These are phyloP conservation scores for Sugiyamaella sp. DNA, from an alignment of 1,139 yeast genomes.

Conservation along the genomic window DNA sequence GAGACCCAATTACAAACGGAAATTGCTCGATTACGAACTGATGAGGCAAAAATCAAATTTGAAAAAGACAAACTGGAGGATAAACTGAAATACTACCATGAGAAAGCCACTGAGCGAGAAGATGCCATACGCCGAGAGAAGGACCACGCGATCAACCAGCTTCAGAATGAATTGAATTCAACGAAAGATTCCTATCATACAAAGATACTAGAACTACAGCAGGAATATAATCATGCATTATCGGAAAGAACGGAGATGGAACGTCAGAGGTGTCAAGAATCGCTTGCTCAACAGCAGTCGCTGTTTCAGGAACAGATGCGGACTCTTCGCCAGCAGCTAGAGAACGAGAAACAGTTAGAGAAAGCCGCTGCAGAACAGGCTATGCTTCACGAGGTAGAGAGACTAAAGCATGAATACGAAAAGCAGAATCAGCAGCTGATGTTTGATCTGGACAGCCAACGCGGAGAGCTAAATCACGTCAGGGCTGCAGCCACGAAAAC, in stretches of 20 bases:
- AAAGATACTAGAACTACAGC: not conserved
- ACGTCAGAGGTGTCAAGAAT: constrained; percentile 9
- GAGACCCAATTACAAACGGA: constrained; percentile 20
- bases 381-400: constrained; percentile 7
- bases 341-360: constrained; percentile 25
- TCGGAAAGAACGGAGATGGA: constrained; percentile 15
- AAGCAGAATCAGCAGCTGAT: constrained; percentile 7
- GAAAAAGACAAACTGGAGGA: constrained; percentile 44
- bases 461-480: constrained; percentile 17
- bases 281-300: constrained; percentile 14
- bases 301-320: constrained; percentile 27
- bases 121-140: constrained; percentile 8
- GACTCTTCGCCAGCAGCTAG: constrained; percentile 25
- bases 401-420: constrained; percentile 12
- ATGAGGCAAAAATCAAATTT: constrained; percentile 43
- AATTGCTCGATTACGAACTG: constrained; percentile 27
- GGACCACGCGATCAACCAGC: not conserved
- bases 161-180: constrained; percentile 3
- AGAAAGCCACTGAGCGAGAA: constrained; percentile 9
- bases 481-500: constrained; percentile 29
- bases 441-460: constrained; percentile 24
- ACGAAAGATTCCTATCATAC: not conserved
- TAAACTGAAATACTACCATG: constrained; percentile 35
- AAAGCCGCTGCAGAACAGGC: constrained; percentile 14
- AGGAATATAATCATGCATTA: constrained; percentile 1